Evolutionary conservation across 192 early-diverging fungal species (phyloP), one percentile per base, ranked within the genome.

Genomic region (Backusella macrospora): DNA sequence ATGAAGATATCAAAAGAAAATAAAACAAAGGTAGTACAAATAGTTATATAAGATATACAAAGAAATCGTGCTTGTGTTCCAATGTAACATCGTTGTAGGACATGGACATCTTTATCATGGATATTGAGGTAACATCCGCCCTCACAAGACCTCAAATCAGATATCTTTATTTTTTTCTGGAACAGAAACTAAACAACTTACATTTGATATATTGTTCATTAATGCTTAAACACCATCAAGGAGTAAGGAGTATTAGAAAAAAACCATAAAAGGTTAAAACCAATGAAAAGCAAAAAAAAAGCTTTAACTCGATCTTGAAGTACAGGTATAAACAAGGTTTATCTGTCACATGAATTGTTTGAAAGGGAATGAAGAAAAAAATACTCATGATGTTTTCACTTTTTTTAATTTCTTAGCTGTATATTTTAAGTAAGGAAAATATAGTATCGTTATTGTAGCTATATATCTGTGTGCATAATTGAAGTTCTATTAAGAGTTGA

Each of bases 101-200:
- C 52, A 59, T 12, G 52, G 13, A 59, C 12, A 59, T 6, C 3
- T 59, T 26, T 59, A 59, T 59, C 21, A 12, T 59, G 52, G 52
- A 59, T 12, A 23, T 26, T 23, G 13, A 59, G 21, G 52, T 59
- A 26, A 59, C 52, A 23, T 59, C 8, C 21, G 52, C 9, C 52
- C 52, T 59, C 52, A 59, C 52, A 59, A 59, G 52, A 59, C 21
- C 52, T 59, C 52, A 59, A 59, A 21, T 59, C 52, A 59, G 52
- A 26, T 23, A 23, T 59, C 26, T 59, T 10, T 26, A 23, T 23
- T 59, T 59, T 59, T 21, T 46, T 59, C 26, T 12, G 21, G 26
- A 59, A n/a, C 2, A 59, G 21, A 59, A 59, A 13, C 21, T 8
- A 59, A 59, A 21, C 26, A 59, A 26, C 26, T 23, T 21, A 55